Evolutionary conservation across 208 protist species (phyloP), one percentile per base, ranked within the genome.

Genomic region (Acanthamoeba lenticulata): DNA sequence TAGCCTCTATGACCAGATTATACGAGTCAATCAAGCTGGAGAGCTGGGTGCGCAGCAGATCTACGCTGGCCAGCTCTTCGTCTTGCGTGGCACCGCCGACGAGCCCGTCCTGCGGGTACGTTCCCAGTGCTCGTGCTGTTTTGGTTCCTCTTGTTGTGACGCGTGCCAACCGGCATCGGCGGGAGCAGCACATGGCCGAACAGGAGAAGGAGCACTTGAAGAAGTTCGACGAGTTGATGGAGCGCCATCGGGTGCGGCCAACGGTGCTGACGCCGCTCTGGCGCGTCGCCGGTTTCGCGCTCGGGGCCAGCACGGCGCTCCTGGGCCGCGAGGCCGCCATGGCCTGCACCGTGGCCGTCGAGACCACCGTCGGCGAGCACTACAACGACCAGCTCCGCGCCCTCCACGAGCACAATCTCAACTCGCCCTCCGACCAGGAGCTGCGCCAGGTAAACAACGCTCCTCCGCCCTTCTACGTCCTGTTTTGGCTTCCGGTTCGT

Each of bases 241-340:
- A 79, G 34, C 92, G 95, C n/a, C 67, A 95, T 34, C 74, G 96
- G 36, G 96, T 97, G 1, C 85, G 96, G 29, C 96, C 96, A n/a
- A 97, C 94, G 0, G 57, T 90, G 24, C 91, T 97, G 32, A 92
- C 94, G 24, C 96, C 96, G 13, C 49, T 97, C 27, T 97, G 96
- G 96, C 72, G 92, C 27, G 94, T 95, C 0, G 96, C 96, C 65
- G 96, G 96, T 6, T 97, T 89, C 83, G 96, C 93, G 6, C 60
- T 96, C 24, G 96, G 96, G 17, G 94, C 95, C 24, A 96, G 92
- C 5, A 96, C 95, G 40, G 96, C 95, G 5, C 55, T 97, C 15
- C 77, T 97, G 81, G 96, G 97, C 40, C 97, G 97, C 72, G 96
- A 97, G 92, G 95, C 96, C 21, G 97, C 97, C 1, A 97, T 97